Conservation (phyloP, 78 protist genomes). For the Ministeria vibrans region DNA sequence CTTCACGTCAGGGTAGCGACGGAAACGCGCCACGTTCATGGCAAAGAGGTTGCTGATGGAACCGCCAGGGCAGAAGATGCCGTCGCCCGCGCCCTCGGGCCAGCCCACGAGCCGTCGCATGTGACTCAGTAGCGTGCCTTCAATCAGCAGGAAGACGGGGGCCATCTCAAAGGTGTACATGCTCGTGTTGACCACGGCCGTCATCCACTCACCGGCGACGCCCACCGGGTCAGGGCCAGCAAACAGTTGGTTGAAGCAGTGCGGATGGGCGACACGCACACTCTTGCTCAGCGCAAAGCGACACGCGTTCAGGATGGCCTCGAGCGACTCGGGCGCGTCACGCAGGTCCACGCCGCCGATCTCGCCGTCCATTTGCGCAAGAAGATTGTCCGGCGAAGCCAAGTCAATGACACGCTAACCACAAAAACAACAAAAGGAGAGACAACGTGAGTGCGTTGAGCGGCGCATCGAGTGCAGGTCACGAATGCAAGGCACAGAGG, state of each 20-base stretch:
- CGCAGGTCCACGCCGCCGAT: no score
- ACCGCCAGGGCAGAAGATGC: constrained; percentile 26
- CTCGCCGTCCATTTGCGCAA: no score
- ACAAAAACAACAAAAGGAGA: no score
- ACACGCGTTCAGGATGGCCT: no score
- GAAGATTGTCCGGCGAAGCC: no score
- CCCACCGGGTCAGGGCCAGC: constrained; percentile 31
- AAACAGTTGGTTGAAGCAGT: constrained; percentile 43
- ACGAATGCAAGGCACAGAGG: no score
- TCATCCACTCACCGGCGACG: constrained; percentile 32
- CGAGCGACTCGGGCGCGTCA: no score
- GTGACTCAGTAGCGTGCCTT: not conserved
- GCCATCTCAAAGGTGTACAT: constrained; percentile 50
- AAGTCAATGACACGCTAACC: no score
- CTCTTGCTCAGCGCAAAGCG: constrained; percentile 17
- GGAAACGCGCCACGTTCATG: constrained; percentile 28
- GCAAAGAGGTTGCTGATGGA: constrained; percentile 23
- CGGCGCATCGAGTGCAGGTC: no score
- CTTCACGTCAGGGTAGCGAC: constrained; percentile 12
- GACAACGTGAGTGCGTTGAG: no score
- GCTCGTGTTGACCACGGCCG: constrained; percentile 30
- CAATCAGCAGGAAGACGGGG: constrained; percentile 49
- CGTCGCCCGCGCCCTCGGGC: constrained; percentile 2
- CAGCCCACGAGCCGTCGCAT: not conserved
- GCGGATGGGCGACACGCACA: constrained; percentile 28